Percentiles rank a stretch among this genome's conserved stretches.
Evolutionary conservation across 208 protist genomes (phyloP).

Genomic region (Leptomonas seymouri): DNA sequence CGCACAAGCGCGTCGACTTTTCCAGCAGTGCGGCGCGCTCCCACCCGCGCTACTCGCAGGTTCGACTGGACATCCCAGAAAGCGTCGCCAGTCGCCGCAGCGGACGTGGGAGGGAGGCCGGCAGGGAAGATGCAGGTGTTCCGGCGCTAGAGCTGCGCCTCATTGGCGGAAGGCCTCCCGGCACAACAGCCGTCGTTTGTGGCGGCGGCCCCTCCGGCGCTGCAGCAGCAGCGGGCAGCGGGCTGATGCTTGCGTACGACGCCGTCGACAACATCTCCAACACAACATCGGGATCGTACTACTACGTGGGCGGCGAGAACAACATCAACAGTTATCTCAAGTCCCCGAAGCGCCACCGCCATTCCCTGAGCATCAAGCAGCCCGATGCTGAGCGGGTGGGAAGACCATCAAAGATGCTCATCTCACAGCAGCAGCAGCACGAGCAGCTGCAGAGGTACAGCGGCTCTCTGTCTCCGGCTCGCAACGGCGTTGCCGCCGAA

Average conservation of each 20-base stretch:
- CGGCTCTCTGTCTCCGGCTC: background rate
- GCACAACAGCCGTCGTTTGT: background rate
- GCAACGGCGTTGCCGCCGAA: background rate
- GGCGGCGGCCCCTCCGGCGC: background rate
- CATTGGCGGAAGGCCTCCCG: slow-evolving; percentile 21
- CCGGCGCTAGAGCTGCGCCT: slow-evolving; percentile 45
- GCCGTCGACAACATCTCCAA: slow-evolving; percentile 4
- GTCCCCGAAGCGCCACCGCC: slow-evolving; percentile 9
- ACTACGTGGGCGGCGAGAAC: slow-evolving; percentile 40
- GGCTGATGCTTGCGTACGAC: background rate
- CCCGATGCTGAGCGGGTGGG: slow-evolving; percentile 4
- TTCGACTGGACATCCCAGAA: slow-evolving; percentile 47
- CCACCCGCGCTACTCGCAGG: slow-evolving; percentile 24
- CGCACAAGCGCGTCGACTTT: slow-evolving; percentile 33
- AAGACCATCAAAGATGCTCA: slow-evolving; percentile 16
- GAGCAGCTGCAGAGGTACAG: slow-evolving; percentile 2
- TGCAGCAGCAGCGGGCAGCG: background rate
- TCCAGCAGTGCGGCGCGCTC: slow-evolving; percentile 2
- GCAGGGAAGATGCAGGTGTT: slow-evolving; percentile 1
- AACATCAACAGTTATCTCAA: slow-evolving; percentile 40
- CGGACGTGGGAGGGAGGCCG: background rate
- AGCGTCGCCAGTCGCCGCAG: slow-evolving; percentile 4
- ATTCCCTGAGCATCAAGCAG: slow-evolving; percentile 16
- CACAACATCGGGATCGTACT: slow-evolving; percentile 14
- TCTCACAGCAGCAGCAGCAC: slow-evolving; percentile 23